Percentiles rank a stretch among this genome's conserved stretches.
Conservation (phyloP, 78 protist species). For the Acrasis kona region DNA sequence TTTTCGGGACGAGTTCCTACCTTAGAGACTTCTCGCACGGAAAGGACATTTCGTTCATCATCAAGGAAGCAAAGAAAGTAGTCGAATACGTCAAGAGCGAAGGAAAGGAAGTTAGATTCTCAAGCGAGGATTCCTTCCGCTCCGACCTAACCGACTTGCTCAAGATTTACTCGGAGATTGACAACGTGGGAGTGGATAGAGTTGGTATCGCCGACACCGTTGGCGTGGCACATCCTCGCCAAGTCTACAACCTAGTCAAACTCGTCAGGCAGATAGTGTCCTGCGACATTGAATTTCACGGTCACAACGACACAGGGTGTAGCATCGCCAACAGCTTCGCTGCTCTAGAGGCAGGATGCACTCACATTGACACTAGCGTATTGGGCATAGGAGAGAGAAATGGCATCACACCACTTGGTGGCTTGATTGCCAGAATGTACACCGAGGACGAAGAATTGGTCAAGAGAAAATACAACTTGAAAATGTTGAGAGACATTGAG, state of each 20-base stretch:
- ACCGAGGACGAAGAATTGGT: constrained; percentile 27
- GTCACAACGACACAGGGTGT: constrained; percentile 69
- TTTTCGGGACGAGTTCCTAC: constrained; percentile 46
- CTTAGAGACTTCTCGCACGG: constrained; percentile 54
- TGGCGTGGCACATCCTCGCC: constrained; percentile 40
- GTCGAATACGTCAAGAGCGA: constrained; percentile 27
- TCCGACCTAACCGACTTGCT: constrained; percentile 28
- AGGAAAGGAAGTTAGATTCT: constrained; percentile 50
- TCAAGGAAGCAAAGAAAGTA: constrained; percentile 41
- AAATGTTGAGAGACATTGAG: constrained; percentile 22
- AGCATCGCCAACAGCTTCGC: constrained; percentile 48
- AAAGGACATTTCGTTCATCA: constrained; percentile 38
- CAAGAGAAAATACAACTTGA: constrained; percentile 19
- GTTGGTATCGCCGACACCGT: constrained; percentile 66
- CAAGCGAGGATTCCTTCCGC: constrained; percentile 63
- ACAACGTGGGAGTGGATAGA: constrained; percentile 43
- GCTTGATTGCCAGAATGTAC: constrained; percentile 60
- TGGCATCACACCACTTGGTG: constrained; percentile 66
- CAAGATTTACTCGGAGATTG: constrained; percentile 36
- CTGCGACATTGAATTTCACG: constrained; percentile 55
- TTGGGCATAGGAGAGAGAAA: constrained; percentile 73
- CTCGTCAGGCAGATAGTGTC: constrained; percentile 31
- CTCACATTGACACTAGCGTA: constrained; percentile 62
- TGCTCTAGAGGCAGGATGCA: constrained; percentile 53
- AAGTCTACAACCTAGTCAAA: constrained; percentile 11